Conservation (phyloP, 2,329 filamentous ascomycete species). For the Neofusicoccum laricinum region DNA sequence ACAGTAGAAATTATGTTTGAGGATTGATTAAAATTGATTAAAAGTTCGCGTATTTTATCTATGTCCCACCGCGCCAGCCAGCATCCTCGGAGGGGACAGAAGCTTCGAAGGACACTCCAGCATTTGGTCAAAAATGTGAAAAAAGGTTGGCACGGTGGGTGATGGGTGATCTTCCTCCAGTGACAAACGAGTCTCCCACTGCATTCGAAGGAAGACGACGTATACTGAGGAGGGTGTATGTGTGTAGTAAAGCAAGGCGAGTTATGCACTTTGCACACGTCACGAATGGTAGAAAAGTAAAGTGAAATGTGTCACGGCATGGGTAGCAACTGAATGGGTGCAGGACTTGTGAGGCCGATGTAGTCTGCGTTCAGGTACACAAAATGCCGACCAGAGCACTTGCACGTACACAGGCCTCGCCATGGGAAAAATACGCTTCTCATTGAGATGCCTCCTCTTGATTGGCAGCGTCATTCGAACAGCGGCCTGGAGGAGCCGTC, state of each 20-base stretch:
- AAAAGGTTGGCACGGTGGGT: slow-evolving; percentile 17
- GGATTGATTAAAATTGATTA: background rate
- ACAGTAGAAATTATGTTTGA: too few relatives aligned
- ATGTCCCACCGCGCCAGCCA: slow-evolving; percentile 20
- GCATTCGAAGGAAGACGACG: slow-evolving; percentile 27
- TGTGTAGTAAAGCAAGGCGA: background rate
- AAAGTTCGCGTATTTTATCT: background rate
- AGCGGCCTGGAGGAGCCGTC: background rate
- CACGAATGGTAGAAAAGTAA: background rate
- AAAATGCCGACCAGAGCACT: slow-evolving; percentile 2
- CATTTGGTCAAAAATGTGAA: slow-evolving; percentile 24
- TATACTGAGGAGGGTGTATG: slow-evolving; percentile 29
- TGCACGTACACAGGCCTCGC: background rate
- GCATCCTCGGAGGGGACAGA: slow-evolving; percentile 8
- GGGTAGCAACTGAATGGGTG: background rate
- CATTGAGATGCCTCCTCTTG: background rate
- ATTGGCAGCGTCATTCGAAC: background rate
- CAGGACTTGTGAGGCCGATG: slow-evolving; percentile 4
- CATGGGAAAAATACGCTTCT: background rate
- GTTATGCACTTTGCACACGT: background rate
- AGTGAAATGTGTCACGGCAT: background rate
- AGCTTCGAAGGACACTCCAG: slow-evolving; percentile 18
- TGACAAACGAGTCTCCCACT: slow-evolving; percentile 34
- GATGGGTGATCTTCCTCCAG: slow-evolving; percentile 26
- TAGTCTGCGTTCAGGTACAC: background rate